These are phyloP conservation scores for Spongiforma sp. DNA, from an alignment of 1,284 basidiomycete species.

Conservation along the genomic window DNA sequence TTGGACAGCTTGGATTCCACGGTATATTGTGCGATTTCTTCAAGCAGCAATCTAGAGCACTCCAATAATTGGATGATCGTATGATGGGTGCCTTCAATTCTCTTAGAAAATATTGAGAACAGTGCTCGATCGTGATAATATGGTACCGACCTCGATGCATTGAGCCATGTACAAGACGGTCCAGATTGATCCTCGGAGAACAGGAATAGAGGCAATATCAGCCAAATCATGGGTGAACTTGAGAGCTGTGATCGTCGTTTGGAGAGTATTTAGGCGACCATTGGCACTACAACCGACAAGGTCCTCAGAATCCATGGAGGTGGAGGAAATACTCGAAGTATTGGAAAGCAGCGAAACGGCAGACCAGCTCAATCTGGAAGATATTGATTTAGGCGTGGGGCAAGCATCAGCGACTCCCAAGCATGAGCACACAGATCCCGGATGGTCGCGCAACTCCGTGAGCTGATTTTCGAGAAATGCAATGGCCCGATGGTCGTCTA, in stretches of 20 bases:
- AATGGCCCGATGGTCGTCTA: slow-evolving; percentile 4
- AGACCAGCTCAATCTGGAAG: neutral
- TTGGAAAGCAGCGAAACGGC: neutral
- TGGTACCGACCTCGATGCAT: slow-evolving; percentile 14
- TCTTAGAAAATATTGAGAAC: neutral
- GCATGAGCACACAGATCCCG: slow-evolving; percentile 5
- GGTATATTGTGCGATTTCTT: slow-evolving; percentile 14
- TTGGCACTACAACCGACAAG: slow-evolving; percentile 6
- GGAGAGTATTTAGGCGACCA: slow-evolving; percentile 3
- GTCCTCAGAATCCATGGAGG: neutral
- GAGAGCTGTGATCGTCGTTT: slow-evolving; percentile 14
- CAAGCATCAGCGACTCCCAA: no score
- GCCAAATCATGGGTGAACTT: slow-evolving; percentile 13
- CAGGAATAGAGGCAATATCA: slow-evolving; percentile 12
- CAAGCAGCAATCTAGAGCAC: slow-evolving; percentile 19
- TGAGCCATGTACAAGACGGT: slow-evolving; percentile 17
- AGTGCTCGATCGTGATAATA: neutral
- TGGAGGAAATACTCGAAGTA: neutral
- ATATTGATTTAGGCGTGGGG: neutral
- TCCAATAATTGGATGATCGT: slow-evolving; percentile 20
- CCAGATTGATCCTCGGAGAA: slow-evolving; percentile 17
- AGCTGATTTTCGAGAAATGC: slow-evolving; percentile 18
- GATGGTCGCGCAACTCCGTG: neutral
- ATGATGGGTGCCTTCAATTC: slow-evolving; percentile 21
- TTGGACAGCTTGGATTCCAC: neutral